Base-by-base conservation (phyloP, 2,329 filamentous ascomycete genomes). In the Lachnellula cervina region DNA sequence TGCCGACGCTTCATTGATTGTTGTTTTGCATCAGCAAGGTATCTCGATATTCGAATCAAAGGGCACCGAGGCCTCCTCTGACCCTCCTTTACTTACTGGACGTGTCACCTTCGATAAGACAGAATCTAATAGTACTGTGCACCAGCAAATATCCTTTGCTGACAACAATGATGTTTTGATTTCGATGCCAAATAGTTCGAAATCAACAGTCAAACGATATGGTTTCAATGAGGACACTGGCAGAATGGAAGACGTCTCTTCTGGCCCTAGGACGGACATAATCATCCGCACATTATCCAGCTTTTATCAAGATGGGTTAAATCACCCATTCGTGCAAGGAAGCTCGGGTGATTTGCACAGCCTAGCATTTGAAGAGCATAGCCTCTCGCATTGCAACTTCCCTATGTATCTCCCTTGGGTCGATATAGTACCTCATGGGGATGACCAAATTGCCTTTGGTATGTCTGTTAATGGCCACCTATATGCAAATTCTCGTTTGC, bases 381-480 rank as follows among this genome's bases (percentile, higher is more conserved):
- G 54, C 48, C 54, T 64, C 37, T 65, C 56, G 32, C 52, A 62
- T 43, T 66, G 63, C 48, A 66, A 60, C 19, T 64, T 72, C 38
- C 67, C 69, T 13, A 54, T 54, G 5, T 62, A 63, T 45, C 60
- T 72, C 17, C 68, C 70, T 23, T 72, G 70, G 70, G 53, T 69
- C 47, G 66, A 71, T 17, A 56, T 68, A n/a, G 57, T 67, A 21
- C 44, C 60, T 11, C 51, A 60, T 58, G 58, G 52, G 1, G 59
- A 66, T 34, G 55, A 59, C 21, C 52, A 60, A n/a, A 64, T 70
- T 55, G 63, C 67, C 5, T 70, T 70, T 58, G 88, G 90, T 1
- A 74, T 97, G 60, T 88, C 90, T 3, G 80, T 82, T 48, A 87
- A 83, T 54, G 94, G 94, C 0, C 80, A 87, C 52, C 76, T 99